Evolutionary conservation across 2,329 filamentous ascomycete species (phyloP), one percentile per base, ranked within the genome.

Genomic region (Clarireedia hainanense): DNA sequence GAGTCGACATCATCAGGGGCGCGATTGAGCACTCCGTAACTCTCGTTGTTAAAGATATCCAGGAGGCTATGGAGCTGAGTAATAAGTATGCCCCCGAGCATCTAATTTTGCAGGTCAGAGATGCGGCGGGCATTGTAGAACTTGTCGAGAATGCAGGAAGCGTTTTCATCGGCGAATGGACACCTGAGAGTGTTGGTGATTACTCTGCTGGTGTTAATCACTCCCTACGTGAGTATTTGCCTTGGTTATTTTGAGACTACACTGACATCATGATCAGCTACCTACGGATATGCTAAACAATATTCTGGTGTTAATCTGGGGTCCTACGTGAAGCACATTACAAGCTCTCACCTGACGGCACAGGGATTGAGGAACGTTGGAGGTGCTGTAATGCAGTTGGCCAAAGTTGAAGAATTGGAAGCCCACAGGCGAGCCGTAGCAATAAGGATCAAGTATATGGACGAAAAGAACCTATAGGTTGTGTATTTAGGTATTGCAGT

Each of bases 161-260:
- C 69, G 91, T 99, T 6, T 99, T 99, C 70, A 85, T 97, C 61
- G 94, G 94, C 9, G 80, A 88, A 62, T 99, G 94, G 94, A 97
- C 94, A 0, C 94, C 94, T 5, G 94, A 99, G 74, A 95, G 89
- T 70, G 94, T 99, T 3, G 94, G 94, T 47, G 94, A 99, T 71
- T 99, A 99, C 75, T 96, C 91, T 61, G 94, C 94, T 52, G 94
- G 94, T 67, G 94, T 99, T 43, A 99, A 99, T 72, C 94, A 99
- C 76, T 95, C 89, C 57, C 76, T 99, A 62, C 94, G 91, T 95
- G 86, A 82, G 89, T 86, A 57, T 47, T 6, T 36, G 20, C 56
- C 51, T 50, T 42, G 30, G 36, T 27, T n/a, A 30, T 5, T 27
- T 23, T 30, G 3, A 40, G 34, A n/a, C 34, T 24, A 10, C n/a